Evolutionary conservation across 495 filamentous ascomycete species (phyloP), one percentile per base, ranked within the genome.

Genomic region (Penicillium arizonense): DNA sequence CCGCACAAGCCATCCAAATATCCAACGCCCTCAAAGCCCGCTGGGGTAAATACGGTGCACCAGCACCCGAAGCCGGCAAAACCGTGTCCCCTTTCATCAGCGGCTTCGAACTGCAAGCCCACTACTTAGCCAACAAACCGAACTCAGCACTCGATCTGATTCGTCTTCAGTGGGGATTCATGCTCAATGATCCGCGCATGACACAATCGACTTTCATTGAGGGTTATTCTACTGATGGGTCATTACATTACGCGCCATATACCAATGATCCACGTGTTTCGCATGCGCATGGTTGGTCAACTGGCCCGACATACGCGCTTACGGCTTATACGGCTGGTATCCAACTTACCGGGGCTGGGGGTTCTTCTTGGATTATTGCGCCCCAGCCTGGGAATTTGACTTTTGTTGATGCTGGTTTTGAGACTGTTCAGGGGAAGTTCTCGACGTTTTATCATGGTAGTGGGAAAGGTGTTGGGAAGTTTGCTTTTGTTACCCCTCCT

Each of bases 191-290:
- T 42, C 72, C 74, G 4, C 73, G 78, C 11, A 80, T 84, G 71
- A 87, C 82, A 2, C 80, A 84, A 44, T 77, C 72, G 2, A 83
- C 80, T 0, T 77, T 84, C n/a, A 77, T 81, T 44, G 83, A 87
- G 56, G 82, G 82, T 0, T 85, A 81, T 56, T 62, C 74, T 3
- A 71, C 67, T 0, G 73, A 81, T 59, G 83, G 83, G 5, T 59
- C 73, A 33, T 40, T 82, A 18, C 77, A 81, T 47, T 85, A 87
- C 58, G 76, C 80, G 4, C 76, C 80, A 0, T 85, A 85, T 61
- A 63, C 53, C 34, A 76, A 76, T 48, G 69, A 76, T 30, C 68
- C 81, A 6, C 69, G 81, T 8, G 74, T 80, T 21, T 76, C 68
- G 12, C 82, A 83, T 57, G 81, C 82, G 0, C 83, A 85, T 52